Evolutionary conservation across 805 yeast species (phyloP), one percentile per base, ranked within the genome.

Genomic region (Hanseniaspora jakobsenii): DNA sequence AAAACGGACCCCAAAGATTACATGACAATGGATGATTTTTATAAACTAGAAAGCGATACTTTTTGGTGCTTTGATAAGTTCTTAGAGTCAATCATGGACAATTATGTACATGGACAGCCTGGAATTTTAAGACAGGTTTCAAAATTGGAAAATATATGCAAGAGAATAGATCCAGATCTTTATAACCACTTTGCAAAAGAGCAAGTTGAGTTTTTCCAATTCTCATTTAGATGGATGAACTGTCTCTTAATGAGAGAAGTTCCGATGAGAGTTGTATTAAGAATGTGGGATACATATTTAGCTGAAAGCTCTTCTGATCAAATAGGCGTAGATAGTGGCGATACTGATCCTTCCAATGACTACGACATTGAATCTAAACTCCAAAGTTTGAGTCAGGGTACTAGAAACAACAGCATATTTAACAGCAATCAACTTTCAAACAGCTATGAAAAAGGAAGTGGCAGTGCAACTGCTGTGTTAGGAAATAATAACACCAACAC

Each of bases 151-250:
- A 83, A 78, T 50, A 67, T 91, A 41, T 83, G 87, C 14, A 71
- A 75, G 50, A 71, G 94, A 50, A 87, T 89, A 46, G 97, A 91
- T 56, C 61, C 71, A 2, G 78, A 73, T 21, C 66, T 91, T 27
- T 77, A 78, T 31, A 67, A 67, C 30, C 97, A 91, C 63, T 73
- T 91, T 51, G 77, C 78, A 48, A 56, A 61, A 1, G 95, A 91
- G 58, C 82, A 82, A 38, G 75, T 91, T n/a, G 95, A 91, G 61
- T 91, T 91, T 56, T 76, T 91, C 51, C 98, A 91, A 62, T 91
- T 91, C 61, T 76, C 95, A 17, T 91, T 91, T 65, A 70, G 98
- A 52, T 91, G 98, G 98, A 91, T 91, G 97, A 91, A 91, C 63
- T 91, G 98, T 65, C 66, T 91, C 55, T 66, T 91, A 39, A 91